Evolutionary conservation across 2,329 filamentous ascomycete genomes (phyloP), one percentile per base, ranked within the genome.

Genomic region (Fusarium humuli): DNA sequence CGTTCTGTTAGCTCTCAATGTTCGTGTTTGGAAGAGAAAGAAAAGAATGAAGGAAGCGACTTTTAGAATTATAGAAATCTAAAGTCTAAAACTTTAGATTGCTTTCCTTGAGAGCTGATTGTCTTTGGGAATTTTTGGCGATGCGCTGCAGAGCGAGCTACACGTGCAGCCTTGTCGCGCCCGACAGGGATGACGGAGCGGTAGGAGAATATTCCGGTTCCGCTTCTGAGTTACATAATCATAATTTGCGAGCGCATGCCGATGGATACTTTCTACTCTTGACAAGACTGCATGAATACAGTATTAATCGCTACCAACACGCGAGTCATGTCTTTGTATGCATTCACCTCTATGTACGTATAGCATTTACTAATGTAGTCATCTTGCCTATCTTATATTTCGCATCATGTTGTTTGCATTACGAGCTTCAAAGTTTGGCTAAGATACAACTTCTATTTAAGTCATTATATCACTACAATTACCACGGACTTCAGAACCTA

Each of bases 91-190:
- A n/a, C 34, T n/a, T 37, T n/a, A 37, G 34, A 37, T 47, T 30
- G 58, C 61, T 57, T 60, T 64, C 42, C 49, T 41, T 53, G 52
- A 61, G 56, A 62, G 56, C 67, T 70, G 62, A 50, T 58, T 70
- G 46, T 55, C 54, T 62, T 68, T 66, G 49, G 69, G 66, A 73
- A 50, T 75, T 77, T 72, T 77, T 72, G 70, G 67, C 70, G 56
- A 67, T 72, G 60, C 65, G 61, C 61, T 70, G 65, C 23, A 61
- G 69, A 73, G 69, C 66, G 70, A 72, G 70, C 66, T 66, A 70
- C 72, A 74, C 73, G 70, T 73, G 70, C 74, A 75, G 72, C 73
- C 72, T 76, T 52, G 74, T 74, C 74, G 75, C 73, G 76, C 69
- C 65, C 55, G 55, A 48, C 69, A 67, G 62, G 70, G 70, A 60